Evolutionary conservation across 2,329 filamentous ascomycete genomes (phyloP), one percentile per base, ranked within the genome.

Genomic region (Colletotrichum sp.): DNA sequence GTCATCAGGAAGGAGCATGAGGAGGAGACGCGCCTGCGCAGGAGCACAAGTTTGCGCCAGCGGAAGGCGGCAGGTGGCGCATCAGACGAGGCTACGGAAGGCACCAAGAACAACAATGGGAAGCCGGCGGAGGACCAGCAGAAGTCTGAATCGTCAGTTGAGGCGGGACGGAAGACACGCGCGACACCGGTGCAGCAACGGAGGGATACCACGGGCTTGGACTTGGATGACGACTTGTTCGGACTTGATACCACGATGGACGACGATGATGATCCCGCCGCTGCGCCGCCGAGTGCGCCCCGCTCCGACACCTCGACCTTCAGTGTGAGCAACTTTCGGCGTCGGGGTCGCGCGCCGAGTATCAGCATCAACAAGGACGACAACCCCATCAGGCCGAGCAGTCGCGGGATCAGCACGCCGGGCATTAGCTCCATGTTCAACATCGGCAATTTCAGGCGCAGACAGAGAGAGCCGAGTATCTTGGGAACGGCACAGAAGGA

Each of bases 391-490:
- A 84, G 89, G 52, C 89, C 89, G 4, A 90, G 88, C 82, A 91
- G 89, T 81, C 84, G 89, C 24, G 85, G 87, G 7, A 84, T 85
- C 16, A 87, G 84, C 67, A 90, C 88, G 2, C 87, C 89, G 1
- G 85, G 86, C 57, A 83, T 91, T 60, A 88, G 87, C 78, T 87
- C 88, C 2, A 87, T 86, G 0, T 86, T 91, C 79, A 92, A 90
- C 74, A 88, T 93, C 67, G 90, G 90, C 16, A 83, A 87, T 7
- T 93, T 93, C 82, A 89, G 87, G 80, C 85, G 91, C 52, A 88
- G 92, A 60, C 86, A 86, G 22, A 86, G 92, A 62, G 91, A 93
- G 81, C 91, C 90, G 3, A 93, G 92, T 81, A 93, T 93, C 71
- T 82, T 93, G 57, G 89, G 90, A 7, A 89, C 89, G 1, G 85